Evolutionary conservation across 2,329 filamentous ascomycete species (phyloP).

Genomic region (Ceratocystis variospora): DNA sequence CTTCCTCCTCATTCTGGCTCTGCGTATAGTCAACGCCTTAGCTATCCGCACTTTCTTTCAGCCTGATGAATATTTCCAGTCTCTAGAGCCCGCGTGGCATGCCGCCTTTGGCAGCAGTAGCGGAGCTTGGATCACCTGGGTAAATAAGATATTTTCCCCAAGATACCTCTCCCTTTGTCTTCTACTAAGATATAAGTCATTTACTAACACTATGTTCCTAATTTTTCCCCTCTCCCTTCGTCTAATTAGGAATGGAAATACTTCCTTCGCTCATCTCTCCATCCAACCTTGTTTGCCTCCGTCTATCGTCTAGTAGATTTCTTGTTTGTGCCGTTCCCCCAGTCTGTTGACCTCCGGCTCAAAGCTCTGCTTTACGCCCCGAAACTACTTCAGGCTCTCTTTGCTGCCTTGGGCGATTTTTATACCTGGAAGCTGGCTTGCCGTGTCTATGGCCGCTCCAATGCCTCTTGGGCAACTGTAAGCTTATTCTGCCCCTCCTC

Average conservation of each 20-base stretch:
- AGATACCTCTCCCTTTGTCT: neutral
- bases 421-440: constrained; percentile 75
- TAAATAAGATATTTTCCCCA: constrained; percentile 32
- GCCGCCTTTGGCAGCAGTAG: constrained; percentile 64
- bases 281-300: constrained; percentile 72
- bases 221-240: neutral
- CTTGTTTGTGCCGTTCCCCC: constrained; percentile 39
- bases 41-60: constrained; percentile 84
- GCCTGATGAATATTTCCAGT: constrained; percentile 94
- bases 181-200: neutral
- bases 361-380: constrained; percentile 59
- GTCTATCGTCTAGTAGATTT: constrained; percentile 52
- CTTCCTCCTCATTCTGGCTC: constrained; percentile 38
- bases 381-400: constrained; percentile 58
- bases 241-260: constrained; percentile 78
- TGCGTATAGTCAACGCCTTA: constrained; percentile 70
- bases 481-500: constrained; percentile 23
- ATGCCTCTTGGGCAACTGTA: constrained; percentile 57
- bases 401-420: constrained; percentile 68
- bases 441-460: constrained; percentile 55
- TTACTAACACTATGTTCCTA: neutral
- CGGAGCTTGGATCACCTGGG: constrained; percentile 93
- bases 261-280: constrained; percentile 75
- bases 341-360: constrained; percentile 38
- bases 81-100: constrained; percentile 85